Evolutionary conservation across 129 eudicot species (phyloP), one percentile per base, ranked within the genome.

Genomic region (Arctium lappa): DNA sequence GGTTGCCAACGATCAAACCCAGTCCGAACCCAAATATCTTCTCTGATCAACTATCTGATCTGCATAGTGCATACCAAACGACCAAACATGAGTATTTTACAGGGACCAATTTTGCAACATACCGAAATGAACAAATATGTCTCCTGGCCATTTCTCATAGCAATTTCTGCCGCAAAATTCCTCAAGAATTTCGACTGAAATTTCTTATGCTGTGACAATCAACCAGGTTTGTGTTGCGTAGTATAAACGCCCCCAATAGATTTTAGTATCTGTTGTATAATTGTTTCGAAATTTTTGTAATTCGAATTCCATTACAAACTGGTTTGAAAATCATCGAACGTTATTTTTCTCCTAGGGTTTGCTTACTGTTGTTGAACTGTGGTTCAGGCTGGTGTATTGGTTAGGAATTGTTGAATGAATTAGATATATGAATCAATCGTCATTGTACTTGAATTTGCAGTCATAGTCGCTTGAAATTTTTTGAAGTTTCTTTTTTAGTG

Each of bases 271-370:
- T 56, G 66, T 56, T 12, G 16, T 16, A 3, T 53, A 16, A 13
- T 56, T 56, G n/a, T 15, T 60, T 10, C 5, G 0, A 6, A 60
- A 8, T 15, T 11, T 50, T 71, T n/a, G 27, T 31, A 0, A 4
- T 71, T 44, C 34, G 50, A 34, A 34, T 10, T 72, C 78, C 31
- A 18, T 50, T 48, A 69, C 36, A 22, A 33, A 3, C 69, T 71
- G n/a, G 63, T 80, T 15, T 80, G 72, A 36, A 27, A 50, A 48
- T 72, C 78, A 50, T 72, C 37, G 48, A 72, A 72, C 4, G 82
- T 83, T 70, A 69, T 63, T 16, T 22, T 33, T 39, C 36, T 50
- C 82, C 81, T 83, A 83, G 86, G 86, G 86, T 83, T 76, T 81
- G 44, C 39, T 38, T 81, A 48, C 74, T 34, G 33, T 63, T 7